A percentile compares a stretch with the other conserved stretches of the same genome.
Evolutionary conservation across 441 rosid species (phyloP).

Genomic region (Omphalea diandra): DNA sequence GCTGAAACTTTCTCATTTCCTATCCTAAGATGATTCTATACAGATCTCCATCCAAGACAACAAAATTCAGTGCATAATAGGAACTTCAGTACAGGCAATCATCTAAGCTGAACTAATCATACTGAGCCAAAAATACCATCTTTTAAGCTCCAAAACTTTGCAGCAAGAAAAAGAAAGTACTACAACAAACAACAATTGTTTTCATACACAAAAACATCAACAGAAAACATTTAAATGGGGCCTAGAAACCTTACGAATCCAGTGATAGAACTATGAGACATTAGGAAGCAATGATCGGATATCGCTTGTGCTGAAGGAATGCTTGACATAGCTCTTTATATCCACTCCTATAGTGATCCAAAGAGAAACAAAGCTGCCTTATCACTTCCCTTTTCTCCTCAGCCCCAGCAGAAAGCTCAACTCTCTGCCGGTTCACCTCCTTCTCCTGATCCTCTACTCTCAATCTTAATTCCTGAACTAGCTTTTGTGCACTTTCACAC

Average conservation of each 20-base stretch:
- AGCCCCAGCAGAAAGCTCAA: slow-evolving; percentile 45
- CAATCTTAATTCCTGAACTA: slow-evolving; percentile 41
- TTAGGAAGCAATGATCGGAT: slow-evolving; percentile 29
- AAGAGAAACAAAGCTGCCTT: slow-evolving; percentile 75
- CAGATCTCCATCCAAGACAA: not conserved
- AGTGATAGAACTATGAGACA: not conserved
- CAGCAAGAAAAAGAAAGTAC: not conserved
- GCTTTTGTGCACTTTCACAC: slow-evolving; percentile 31
- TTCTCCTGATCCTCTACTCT: slow-evolving; percentile 49
- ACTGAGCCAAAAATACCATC: not conserved
- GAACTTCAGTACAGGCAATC: not conserved
- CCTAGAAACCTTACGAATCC: not conserved
- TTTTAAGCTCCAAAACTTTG: not conserved
- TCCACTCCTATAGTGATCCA: slow-evolving; percentile 77
- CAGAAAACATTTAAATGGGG: not conserved
- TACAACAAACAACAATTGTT: not conserved
- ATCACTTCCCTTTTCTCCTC: slow-evolving; percentile 87
- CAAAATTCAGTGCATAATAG: not conserved
- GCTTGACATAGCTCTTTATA: slow-evolving; percentile 57
- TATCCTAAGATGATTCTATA: not conserved
- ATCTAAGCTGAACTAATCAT: not conserved
- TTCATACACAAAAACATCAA: not conserved
- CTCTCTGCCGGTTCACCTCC: slow-evolving; percentile 51
- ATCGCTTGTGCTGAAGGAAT: slow-evolving; percentile 40
- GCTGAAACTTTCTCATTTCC: not conserved